Percentiles rank a stretch among this genome's conserved stretches.
Evolutionary conservation across 345 rosid species (phyloP).

Genomic region (Psidium guajava): DNA sequence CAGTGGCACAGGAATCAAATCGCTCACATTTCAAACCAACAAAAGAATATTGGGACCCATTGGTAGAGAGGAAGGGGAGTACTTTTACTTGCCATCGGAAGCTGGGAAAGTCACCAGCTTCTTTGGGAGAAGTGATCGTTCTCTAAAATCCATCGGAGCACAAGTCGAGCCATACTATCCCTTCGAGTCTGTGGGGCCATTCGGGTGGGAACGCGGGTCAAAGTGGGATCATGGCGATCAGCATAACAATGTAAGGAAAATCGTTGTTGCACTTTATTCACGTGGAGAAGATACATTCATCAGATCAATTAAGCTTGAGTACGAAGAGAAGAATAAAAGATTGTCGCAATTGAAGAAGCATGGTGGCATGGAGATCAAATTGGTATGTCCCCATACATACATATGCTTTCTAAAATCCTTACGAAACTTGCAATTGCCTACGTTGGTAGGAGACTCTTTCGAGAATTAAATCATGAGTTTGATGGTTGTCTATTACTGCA

Average conservation of each 20-base stretch:
- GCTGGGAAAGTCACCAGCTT: not conserved
- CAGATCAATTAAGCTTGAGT: not conserved
- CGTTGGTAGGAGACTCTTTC: not conserved
- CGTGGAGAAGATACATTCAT: not conserved
- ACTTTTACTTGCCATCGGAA: not conserved
- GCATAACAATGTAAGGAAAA: not conserved
- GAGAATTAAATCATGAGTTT: not conserved
- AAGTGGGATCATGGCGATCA: not conserved
- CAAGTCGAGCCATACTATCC: not conserved
- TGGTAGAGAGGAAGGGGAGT: not conserved
- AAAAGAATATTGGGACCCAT: not conserved
- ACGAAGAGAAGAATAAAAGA: not conserved
- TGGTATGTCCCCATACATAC: not conserved
- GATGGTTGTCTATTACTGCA: not conserved
- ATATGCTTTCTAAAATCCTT: not conserved
- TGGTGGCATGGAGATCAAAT: not conserved
- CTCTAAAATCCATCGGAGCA: not conserved
- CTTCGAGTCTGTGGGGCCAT: not conserved
- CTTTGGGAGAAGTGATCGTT: not conserved
- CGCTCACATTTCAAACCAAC: constrained; percentile 1
- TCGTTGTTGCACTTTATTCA: not conserved
- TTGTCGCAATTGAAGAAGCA: not conserved
- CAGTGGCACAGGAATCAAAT: not conserved
- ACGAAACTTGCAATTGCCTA: not conserved
- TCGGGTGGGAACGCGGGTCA: no score